Percentiles rank a stretch among this genome's conserved stretches.
Conservation (phyloP, 495 filamentous ascomycete species). For the Aspergillus cavernicola region DNA sequence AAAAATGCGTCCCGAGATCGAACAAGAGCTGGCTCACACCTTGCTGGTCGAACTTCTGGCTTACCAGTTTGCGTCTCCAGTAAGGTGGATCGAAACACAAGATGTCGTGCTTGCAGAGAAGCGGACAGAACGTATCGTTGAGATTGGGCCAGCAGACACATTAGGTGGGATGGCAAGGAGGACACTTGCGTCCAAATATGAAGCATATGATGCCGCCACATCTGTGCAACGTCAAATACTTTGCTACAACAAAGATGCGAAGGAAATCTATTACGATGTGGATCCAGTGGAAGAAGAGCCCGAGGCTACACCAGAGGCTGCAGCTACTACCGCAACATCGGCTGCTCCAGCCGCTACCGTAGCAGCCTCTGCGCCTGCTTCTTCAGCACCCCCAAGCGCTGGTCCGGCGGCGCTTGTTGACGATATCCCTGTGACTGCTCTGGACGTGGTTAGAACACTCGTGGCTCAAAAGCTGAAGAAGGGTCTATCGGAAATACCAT, state of each 20-base stretch:
- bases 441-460: conserved; percentile 84
- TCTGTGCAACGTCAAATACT: conserved; percentile 95
- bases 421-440: conserved; percentile 79
- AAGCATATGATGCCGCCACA: conserved; percentile 95
- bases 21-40: conserved; percentile 97
- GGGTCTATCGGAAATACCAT: conserved; percentile 76
- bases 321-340: conserved; percentile 29
- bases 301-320: conserved; percentile 49
- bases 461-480: conserved; percentile 99
- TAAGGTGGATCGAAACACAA: conserved; percentile 99
- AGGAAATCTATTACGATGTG: conserved; percentile 99
- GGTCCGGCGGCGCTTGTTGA: conserved; percentile 87
- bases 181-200: conserved; percentile 95
- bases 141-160: conserved; percentile 97
- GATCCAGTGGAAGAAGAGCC: conserved; percentile 92
- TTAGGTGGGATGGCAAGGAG: conserved; percentile 96
- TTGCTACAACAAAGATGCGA: conserved; percentile 98
- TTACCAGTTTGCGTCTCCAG: conserved; percentile 97
- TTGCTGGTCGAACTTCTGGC: conserved; percentile 96
- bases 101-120: conserved; percentile 98
- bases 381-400: conserved; percentile 62
- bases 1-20: conserved; percentile 93
- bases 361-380: conserved; percentile 49
- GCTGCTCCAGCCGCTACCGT: conserved; percentile 41
- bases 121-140: conserved; percentile 92